Evolutionary conservation across 306 rosid genomes (phyloP).

Genomic region (Hippophae tibetana): DNA sequence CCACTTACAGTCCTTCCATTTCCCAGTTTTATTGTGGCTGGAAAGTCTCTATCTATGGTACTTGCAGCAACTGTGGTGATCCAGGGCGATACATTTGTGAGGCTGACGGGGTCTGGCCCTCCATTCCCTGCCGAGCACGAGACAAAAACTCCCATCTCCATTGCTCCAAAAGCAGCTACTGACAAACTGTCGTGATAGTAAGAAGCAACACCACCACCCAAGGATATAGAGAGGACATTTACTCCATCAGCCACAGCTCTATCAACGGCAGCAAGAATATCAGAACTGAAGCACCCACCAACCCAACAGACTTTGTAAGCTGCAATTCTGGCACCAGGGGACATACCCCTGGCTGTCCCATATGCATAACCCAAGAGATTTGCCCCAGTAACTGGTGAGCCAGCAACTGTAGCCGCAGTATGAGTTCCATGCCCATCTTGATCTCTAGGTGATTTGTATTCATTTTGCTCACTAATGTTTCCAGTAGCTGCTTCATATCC

Average conservation of each 20-base stretch:
- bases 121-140: constrained; percentile 85
- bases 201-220: constrained; percentile 77
- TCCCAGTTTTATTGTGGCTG: constrained; percentile 61
- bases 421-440: constrained; percentile 98
- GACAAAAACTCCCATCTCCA: constrained; percentile 75
- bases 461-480: constrained; percentile 46
- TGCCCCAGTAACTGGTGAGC: constrained; percentile 64
- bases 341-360: constrained; percentile 96
- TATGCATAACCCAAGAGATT: constrained; percentile 69
- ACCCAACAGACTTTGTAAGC: constrained; percentile 89
- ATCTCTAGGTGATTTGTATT: constrained; percentile 78
- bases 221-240: constrained; percentile 60
- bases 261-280: constrained; percentile 71
- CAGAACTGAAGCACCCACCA: constrained; percentile 97
- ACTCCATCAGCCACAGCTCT: constrained; percentile 79
- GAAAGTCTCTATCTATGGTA: constrained; percentile 91
- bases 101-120: constrained; percentile 71
- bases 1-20: constrained; percentile 39
- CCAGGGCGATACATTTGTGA: constrained; percentile 88
- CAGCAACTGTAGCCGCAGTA: constrained; percentile 92
- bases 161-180: constrained; percentile 78
- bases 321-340: constrained; percentile 79
- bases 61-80: constrained; percentile 82
- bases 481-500: constrained; percentile 86
- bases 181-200: constrained; percentile 62